Conservation (phyloP, 1,139 yeast species). For the Pichia sp. region DNA sequence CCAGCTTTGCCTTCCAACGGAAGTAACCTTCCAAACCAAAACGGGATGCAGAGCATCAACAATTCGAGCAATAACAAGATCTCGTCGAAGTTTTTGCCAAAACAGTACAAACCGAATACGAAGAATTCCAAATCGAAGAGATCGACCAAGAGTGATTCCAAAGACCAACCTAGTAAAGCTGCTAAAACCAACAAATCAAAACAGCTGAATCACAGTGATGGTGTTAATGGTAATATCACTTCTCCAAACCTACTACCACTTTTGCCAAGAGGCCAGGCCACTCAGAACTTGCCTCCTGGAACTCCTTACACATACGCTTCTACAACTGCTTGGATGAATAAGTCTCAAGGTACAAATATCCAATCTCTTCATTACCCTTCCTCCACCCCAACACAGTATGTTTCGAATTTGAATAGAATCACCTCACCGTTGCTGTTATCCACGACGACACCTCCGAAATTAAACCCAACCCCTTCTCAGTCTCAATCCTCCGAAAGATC, state of each 20-base stretch:
- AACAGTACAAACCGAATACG: conserved; percentile 33
- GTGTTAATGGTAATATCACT: conserved; percentile 2
- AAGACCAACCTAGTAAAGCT: background rate
- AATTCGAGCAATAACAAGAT: conserved; percentile 9
- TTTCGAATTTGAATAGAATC: conserved; percentile 57
- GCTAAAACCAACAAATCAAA: background rate
- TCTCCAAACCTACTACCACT: conserved; percentile 33
- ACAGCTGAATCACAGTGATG: background rate
- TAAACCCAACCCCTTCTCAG: conserved; percentile 28
- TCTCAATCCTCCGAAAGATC: conserved; percentile 34
- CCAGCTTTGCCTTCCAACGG: background rate
- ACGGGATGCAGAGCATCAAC: background rate
- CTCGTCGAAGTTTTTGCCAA: conserved; percentile 32
- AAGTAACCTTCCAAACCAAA: background rate
- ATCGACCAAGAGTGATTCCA: background rate
- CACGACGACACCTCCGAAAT: conserved; percentile 35
- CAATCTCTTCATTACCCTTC: conserved; percentile 64
- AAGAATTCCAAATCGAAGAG: conserved; percentile 15
- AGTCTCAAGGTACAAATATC: conserved; percentile 30
- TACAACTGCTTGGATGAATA: conserved; percentile 27
- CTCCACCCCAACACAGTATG: conserved; percentile 67
- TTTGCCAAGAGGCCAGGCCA: conserved; percentile 28
- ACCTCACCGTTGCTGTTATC: conserved; percentile 58
- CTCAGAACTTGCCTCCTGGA: conserved; percentile 25
- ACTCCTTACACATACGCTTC: conserved; percentile 32